These are phyloP conservation scores for Linderniella brevidens DNA, from an alignment of 257 asterid species.

Conservation along the genomic window DNA sequence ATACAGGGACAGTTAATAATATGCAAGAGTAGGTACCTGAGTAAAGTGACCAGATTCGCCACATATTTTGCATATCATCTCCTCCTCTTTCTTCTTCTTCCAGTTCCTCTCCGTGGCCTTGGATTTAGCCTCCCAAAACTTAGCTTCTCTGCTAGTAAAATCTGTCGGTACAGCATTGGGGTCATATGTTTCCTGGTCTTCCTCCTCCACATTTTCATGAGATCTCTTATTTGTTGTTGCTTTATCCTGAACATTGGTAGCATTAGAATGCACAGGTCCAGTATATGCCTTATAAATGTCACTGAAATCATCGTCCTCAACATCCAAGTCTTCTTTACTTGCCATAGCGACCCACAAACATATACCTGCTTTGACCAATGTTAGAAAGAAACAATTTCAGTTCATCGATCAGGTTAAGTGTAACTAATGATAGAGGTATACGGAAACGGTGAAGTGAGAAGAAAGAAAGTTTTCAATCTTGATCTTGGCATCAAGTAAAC, in stretches of 20 bases:
- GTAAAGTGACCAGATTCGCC: conserved; percentile 98
- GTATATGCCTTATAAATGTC: conserved; percentile 89
- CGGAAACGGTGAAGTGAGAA: too few species aligned
- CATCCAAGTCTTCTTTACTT: conserved; percentile 48
- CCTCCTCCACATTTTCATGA: conserved; percentile 66
- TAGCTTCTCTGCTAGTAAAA: conserved; percentile 98
- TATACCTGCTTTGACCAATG: too few species aligned
- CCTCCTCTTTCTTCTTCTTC: conserved; percentile 98
- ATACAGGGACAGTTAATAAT: conserved; percentile 1
- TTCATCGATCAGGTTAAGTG: too few species aligned
- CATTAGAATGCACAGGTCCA: conserved; percentile 52
- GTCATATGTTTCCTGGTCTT: conserved; percentile 66
- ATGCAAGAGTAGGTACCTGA: conserved; percentile 36
- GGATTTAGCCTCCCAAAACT: conserved; percentile 98
- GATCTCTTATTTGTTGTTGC: conserved; percentile 46
- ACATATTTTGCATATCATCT: conserved; percentile 88
- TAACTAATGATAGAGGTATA: too few species aligned
- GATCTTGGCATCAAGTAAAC: too few species aligned
- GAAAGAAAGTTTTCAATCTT: too few species aligned
- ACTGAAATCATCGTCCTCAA: conserved; percentile 66
- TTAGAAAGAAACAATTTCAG: too few species aligned
- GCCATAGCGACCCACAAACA: conserved; percentile 21
- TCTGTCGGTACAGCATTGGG: conserved; percentile 98
- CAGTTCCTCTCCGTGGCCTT: conserved; percentile 97
- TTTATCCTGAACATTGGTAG: conserved; percentile 31